phyloP scores from a whole-genome alignment of 306 rosid genomes.

The Hippophae rhamnoides region DNA sequence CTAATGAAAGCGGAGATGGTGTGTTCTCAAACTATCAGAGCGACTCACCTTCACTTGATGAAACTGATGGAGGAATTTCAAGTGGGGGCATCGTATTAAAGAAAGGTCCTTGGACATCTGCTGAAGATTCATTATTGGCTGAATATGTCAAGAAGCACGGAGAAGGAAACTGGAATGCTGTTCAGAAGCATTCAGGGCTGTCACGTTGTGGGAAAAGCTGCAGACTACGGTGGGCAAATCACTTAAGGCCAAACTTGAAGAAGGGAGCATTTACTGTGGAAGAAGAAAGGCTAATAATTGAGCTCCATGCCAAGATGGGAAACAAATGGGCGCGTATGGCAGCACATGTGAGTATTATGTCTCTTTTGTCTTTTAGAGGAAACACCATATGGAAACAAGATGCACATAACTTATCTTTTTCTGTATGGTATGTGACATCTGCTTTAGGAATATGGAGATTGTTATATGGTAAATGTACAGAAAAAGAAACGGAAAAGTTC shows the following conservation, averaged over 20 bases:
- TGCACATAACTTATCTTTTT: background rate
- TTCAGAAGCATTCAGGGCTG: conserved; percentile 86
- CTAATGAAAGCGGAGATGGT: conserved; percentile 50
- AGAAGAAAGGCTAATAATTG: conserved; percentile 70
- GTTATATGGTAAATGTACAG: too few relatives aligned
- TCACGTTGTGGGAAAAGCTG: conserved; percentile 97
- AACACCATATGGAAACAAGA: conserved; percentile 1
- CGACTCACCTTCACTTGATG: conserved; percentile 43
- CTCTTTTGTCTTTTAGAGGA: conserved; percentile 14
- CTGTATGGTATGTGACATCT: background rate
- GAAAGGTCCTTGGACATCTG: conserved; percentile 97
- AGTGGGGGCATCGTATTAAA: conserved; percentile 34
- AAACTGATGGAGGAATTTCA: conserved; percentile 38
- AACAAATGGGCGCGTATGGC: conserved; percentile 99
- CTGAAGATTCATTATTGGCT: conserved; percentile 76
- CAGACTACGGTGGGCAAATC: conserved; percentile 95
- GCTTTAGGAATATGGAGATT: background rate
- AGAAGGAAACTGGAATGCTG: conserved; percentile 99
- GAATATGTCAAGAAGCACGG: conserved; percentile 89
- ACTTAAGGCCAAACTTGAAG: conserved; percentile 92
- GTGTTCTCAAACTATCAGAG: conserved; percentile 31
- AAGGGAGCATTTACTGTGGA: conserved; percentile 77
- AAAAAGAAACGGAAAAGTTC: background rate
- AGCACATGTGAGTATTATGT: conserved; percentile 53
- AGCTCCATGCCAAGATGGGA: conserved; percentile 87